Evolutionary conservation across 2,329 filamentous ascomycete genomes (phyloP), one percentile per base, ranked within the genome.

Genomic region (Sporothrix protearum): DNA sequence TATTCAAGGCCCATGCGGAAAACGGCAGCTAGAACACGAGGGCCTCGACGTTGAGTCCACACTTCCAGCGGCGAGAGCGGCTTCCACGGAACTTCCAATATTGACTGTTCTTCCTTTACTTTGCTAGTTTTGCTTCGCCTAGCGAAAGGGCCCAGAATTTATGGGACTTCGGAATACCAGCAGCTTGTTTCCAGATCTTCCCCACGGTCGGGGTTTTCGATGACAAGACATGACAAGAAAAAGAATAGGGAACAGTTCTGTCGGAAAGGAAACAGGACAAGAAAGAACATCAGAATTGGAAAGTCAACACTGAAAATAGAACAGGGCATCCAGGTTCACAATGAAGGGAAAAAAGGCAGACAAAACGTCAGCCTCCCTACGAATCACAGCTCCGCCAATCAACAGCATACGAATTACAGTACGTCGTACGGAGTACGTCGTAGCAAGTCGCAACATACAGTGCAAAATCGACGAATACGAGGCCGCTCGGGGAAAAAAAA

Each of bases 381-480:
- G 45, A 49, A 49, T 49, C 16, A 49, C 5, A 49, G 16, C 19
- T n/a, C 45, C 45, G 45, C 45, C 45, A 49, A 49, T 19, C 16
- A 16, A 16, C 12, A 16, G 45, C 16, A 49, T n/a, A 49, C 45
- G 4, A n/a, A n/a, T n/a, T n/a, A n/a, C n/a, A 16, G n/a, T 49
- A n/a, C 33, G 6, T 14, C 33, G 19, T 61, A n/a, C 57, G 36
- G 8, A 63, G 42, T 4, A n/a, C 53, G n/a, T n/a, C n/a, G 33
- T 36, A 36, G 33, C 33, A 36, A 47, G 42, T 47, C 12, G 14
- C 39, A 45, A 47, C 14, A 19, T 47, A 47, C 42, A 14, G 42
- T 47, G 42, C 42, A 47, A 47, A 47, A 47, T 63, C 36, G 59
- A 64, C 39, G 36, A 36, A 64, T 64, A 64, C 59, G 59, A 61